A percentile compares a stretch with the other conserved stretches of the same genome.
Evolutionary conservation across 306 rosid genomes (phyloP).

Genomic region (Parietaria judaica): DNA sequence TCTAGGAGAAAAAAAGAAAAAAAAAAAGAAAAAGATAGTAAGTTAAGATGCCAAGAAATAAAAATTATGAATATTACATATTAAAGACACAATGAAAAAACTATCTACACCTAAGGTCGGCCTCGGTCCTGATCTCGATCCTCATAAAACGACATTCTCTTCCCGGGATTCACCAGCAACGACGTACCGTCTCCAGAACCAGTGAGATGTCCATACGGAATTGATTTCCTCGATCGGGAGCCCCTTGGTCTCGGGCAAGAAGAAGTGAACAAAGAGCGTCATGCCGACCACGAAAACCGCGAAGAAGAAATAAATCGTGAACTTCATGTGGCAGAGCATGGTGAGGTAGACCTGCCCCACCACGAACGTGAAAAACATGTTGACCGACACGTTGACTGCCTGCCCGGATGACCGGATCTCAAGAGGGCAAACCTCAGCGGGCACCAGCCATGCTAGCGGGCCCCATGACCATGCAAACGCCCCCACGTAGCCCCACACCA

Average conservation of each 20-base stretch:
- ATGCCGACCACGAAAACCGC: constrained; percentile 32
- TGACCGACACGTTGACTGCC: constrained; percentile 41
- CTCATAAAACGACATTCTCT: too few relatives aligned
- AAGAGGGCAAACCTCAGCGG: constrained; percentile 46
- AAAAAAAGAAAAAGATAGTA: too few relatives aligned
- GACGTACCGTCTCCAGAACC: constrained; percentile 43
- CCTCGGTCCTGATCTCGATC: too few relatives aligned
- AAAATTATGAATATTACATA: too few relatives aligned
- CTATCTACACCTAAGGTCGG: too few relatives aligned
- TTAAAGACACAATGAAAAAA: too few relatives aligned
- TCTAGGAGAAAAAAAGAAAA: too few relatives aligned
- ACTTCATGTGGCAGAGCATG: constrained; percentile 50
- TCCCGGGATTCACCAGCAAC: too few relatives aligned
- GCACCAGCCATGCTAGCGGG: constrained; percentile 57
- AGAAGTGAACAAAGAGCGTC: constrained; percentile 29
- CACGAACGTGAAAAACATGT: constrained; percentile 43
- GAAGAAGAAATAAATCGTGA: constrained; percentile 49
- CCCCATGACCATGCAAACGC: constrained; percentile 80
- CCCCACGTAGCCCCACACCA: constrained; percentile 48
- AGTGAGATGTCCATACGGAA: constrained; percentile 38
- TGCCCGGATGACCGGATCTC: constrained; percentile 56
- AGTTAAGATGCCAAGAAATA: too few relatives aligned
- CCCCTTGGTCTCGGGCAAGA: constrained; percentile 51
- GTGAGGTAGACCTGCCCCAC: constrained; percentile 41
- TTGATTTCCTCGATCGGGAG: constrained; percentile 50